Base-by-base conservation (phyloP, 768 basidiomycete species). In the Pleurotus platypus region DNA sequence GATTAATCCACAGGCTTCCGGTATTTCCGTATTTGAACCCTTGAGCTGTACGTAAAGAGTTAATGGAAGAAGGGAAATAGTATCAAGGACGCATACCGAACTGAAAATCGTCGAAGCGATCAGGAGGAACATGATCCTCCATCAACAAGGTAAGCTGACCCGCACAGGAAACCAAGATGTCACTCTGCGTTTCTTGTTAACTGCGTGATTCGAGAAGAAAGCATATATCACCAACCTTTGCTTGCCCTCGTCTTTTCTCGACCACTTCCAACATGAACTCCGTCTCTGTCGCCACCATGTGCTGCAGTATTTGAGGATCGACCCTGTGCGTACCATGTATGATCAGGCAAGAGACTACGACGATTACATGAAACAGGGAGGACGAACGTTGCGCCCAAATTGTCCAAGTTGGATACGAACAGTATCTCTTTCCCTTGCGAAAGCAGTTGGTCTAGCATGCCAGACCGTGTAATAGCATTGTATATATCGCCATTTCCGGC, bases 401-500 rank as follows among this genome's bases (percentile, higher is more conserved):
- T 96, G 74, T 97, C 95, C 47, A 93, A 93, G 80, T 97, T 97
- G 72, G 94, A 95, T 50, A 94, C 91, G 68, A 97, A 98, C 64
- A 97, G 83, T 75, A 96, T 97, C 75, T 98, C 93, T 72, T 96
- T 97, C 72, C 95, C 95, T 62, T 91, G 89, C 8, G 87, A 77
- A 54, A 97, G 75, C 46, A 98, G 81, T 73, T 90, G 87, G 67
- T 96, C 92, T 61, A 98, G 81, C 51, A 94, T 85, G 60, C 94
- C 94, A 20, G 89, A 92, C 73, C 94, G 94, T 65, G 84, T 74
- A 60, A 97, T 79, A 39, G 94, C 92, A 65, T 95, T 92, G 77
- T 94, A 97, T 67, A 98, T 75, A 72, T 98, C 94, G 69, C 95
- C 94, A 77, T 98, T 94, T 63, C 95, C 94, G 50, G 95, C 92